These are phyloP conservation scores for Aureobasidium mangrovei DNA, from an alignment of 2,329 filamentous ascomycete species.

Conservation along the genomic window DNA sequence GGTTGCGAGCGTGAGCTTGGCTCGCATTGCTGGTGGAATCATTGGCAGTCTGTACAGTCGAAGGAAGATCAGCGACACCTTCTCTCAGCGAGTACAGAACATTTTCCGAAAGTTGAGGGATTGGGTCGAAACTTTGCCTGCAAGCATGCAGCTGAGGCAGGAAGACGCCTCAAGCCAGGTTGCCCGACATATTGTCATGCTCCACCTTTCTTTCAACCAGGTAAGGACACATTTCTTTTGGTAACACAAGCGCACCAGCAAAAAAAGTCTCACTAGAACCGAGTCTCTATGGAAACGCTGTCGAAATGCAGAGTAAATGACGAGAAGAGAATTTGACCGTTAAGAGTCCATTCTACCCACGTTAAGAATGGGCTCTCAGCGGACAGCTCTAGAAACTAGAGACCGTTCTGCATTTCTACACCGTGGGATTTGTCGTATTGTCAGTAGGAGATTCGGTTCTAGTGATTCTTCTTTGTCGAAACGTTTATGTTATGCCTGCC, in stretches of 20 bases:
- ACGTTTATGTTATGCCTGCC: too few species aligned
- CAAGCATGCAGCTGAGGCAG: conserved; percentile 27
- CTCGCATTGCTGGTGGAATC: conserved; percentile 25
- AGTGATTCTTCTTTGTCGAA: too few species aligned
- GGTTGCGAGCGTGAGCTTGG: conserved; percentile 33
- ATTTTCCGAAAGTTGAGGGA: conserved; percentile 29
- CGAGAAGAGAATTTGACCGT: too few species aligned
- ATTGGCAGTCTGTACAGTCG: conserved; percentile 20
- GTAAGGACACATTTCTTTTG: conserved; percentile 13
- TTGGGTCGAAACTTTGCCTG: conserved; percentile 31
- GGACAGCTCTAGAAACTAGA: too few species aligned
- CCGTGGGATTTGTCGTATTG: too few species aligned
- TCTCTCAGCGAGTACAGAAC: conserved; percentile 31
- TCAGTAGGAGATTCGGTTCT: too few species aligned
- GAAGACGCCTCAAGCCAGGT: conserved; percentile 18
- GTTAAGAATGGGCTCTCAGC: too few species aligned
- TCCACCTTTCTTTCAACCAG: conserved; percentile 31
- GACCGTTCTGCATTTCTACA: too few species aligned
- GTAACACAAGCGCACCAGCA: not conserved
- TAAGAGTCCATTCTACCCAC: too few species aligned
- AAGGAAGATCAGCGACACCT: conserved; percentile 23
- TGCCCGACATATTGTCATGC: conserved; percentile 24
- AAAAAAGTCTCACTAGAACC: too few species aligned
- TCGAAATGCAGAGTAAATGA: too few species aligned
- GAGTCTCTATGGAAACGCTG: too few species aligned